Percentiles rank a stretch among this genome's conserved stretches.
These are phyloP conservation scores for Crithidia expoeki DNA, from an alignment of 208 protist species.

Conservation along the genomic window DNA sequence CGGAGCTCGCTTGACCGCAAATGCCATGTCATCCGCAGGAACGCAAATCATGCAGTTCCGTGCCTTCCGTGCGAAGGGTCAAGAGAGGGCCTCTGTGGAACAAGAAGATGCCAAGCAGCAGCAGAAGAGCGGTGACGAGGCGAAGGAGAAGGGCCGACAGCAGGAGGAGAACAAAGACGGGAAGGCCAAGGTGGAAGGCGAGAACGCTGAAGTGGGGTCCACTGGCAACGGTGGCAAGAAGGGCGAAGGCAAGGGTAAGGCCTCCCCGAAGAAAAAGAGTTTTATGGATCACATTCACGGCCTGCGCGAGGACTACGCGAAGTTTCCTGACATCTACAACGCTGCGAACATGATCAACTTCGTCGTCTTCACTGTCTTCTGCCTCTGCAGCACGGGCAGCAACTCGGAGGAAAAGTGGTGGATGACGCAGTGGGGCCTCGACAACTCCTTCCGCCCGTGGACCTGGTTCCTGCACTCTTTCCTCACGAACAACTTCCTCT, in stretches of 20 bases:
- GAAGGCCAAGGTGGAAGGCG: slow-evolving; percentile 25
- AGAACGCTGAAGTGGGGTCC: slow-evolving; percentile 19
- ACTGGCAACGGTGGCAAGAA: slow-evolving; percentile 23
- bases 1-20: background rate
- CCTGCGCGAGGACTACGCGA: slow-evolving; percentile 74
- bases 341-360: slow-evolving; percentile 88
- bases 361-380: slow-evolving; percentile 90
- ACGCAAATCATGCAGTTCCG: slow-evolving; percentile 10
- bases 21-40: background rate
- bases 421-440: slow-evolving; percentile 78
- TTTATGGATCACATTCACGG: slow-evolving; percentile 67
- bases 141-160: slow-evolving; percentile 13
- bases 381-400: slow-evolving; percentile 87
- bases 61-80: slow-evolving; percentile 27
- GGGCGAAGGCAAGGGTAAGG: slow-evolving; percentile 27
- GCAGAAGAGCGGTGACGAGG: slow-evolving; percentile 12
- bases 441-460: slow-evolving; percentile 68
- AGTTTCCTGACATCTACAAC: slow-evolving; percentile 92
- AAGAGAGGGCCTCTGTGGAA: background rate
- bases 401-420: slow-evolving; percentile 86
- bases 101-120: slow-evolving; percentile 9
- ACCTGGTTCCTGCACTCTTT: slow-evolving; percentile 87
- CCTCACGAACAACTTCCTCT: slow-evolving; percentile 90
- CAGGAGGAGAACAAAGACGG: slow-evolving; percentile 12
- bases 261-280: slow-evolving; percentile 26